A percentile compares a stretch with the other conserved stretches of the same genome.
phyloP scores from a whole-genome alignment of 2,329 filamentous ascomycete species.

The Aspergillus thermomutatus region DNA sequence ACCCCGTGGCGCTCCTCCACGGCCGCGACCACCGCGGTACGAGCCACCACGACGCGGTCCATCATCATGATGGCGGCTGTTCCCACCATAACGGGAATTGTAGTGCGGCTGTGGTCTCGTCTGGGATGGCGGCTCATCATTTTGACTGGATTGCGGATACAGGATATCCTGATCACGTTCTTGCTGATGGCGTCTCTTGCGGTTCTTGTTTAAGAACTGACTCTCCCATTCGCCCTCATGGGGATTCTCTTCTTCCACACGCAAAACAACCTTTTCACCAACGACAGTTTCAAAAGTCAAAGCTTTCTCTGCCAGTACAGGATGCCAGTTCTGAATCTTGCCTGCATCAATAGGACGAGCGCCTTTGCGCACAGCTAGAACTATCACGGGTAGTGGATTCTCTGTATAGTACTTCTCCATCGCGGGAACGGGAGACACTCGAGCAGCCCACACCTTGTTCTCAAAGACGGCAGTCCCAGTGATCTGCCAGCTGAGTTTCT shows the following conservation, averaged over 20 bases:
- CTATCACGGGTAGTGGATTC: constrained; percentile 72
- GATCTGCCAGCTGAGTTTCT: constrained; percentile 79
- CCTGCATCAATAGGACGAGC: constrained; percentile 74
- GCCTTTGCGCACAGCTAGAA: constrained; percentile 74
- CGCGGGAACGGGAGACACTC: constrained; percentile 68
- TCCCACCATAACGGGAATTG: constrained; percentile 29
- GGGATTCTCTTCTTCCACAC: constrained; percentile 70
- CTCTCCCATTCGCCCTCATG: constrained; percentile 63
- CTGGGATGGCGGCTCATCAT: constrained; percentile 21
- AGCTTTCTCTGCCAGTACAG: constrained; percentile 65
- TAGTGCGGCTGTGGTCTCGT: constrained; percentile 19
- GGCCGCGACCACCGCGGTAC: constrained; percentile 30
- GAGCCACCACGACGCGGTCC: constrained; percentile 37
- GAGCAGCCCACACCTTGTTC: constrained; percentile 82
- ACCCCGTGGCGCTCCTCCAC: constrained; percentile 38
- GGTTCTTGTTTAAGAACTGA: constrained; percentile 57
- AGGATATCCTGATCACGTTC: constrained; percentile 52
- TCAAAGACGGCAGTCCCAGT: constrained; percentile 72
- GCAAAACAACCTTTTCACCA: constrained; percentile 78
- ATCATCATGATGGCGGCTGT: constrained; percentile 39
- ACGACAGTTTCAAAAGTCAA: constrained; percentile 80
- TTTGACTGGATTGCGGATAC: constrained; percentile 23
- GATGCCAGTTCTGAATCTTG: constrained; percentile 80
- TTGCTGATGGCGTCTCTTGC: constrained; percentile 58
- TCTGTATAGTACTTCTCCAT: constrained; percentile 72